A percentile compares a stretch with the other conserved stretches of the same genome.
Conservation (phyloP, 2,329 filamentous ascomycete species). For the Fusarium sp. region DNA sequence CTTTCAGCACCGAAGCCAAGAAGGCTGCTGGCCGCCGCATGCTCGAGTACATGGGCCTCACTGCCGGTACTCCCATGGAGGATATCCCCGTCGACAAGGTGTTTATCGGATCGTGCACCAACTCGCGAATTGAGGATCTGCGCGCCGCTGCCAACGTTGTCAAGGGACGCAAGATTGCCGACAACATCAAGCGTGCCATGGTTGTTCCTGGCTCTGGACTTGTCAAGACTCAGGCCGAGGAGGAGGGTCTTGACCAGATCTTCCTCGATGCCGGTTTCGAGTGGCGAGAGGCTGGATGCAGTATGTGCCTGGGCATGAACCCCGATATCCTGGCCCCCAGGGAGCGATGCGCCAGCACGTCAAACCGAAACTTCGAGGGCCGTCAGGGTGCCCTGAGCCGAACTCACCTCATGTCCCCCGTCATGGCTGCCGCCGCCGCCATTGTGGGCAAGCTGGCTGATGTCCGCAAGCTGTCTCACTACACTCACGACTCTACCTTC, state of each 20-base stretch:
- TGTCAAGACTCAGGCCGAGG: slow-evolving; percentile 91
- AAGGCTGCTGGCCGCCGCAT: slow-evolving; percentile 83
- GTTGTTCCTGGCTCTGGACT: slow-evolving; percentile 95
- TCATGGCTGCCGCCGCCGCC: slow-evolving; percentile 93
- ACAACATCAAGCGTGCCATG: slow-evolving; percentile 94
- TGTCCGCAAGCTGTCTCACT: slow-evolving; percentile 80
- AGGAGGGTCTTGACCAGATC: slow-evolving; percentile 92
- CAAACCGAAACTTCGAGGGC: slow-evolving; percentile 97
- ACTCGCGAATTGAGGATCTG: slow-evolving; percentile 95
- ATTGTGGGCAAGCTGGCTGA: slow-evolving; percentile 93
- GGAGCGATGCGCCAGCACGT: slow-evolving; percentile 95
- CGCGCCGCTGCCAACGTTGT: slow-evolving; percentile 88
- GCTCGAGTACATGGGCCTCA: slow-evolving; percentile 96
- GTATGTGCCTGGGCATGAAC: slow-evolving; percentile 99
- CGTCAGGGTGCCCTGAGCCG: slow-evolving; percentile 91
- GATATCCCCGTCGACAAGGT: slow-evolving; percentile 95
- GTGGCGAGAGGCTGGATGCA: slow-evolving; percentile 98
- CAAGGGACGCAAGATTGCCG: slow-evolving; percentile 85
- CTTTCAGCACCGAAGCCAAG: slow-evolving; percentile 83
- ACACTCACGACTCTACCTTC: slow-evolving; percentile 70
- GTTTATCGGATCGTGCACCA: slow-evolving; percentile 98
- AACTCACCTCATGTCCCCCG: slow-evolving; percentile 96
- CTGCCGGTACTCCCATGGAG: slow-evolving; percentile 86
- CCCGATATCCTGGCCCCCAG: slow-evolving; percentile 93
- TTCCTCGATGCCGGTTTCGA: slow-evolving; percentile 94